Conservation (phyloP, 192 early-diverging fungal species). For the Coemansia sp. region DNA sequence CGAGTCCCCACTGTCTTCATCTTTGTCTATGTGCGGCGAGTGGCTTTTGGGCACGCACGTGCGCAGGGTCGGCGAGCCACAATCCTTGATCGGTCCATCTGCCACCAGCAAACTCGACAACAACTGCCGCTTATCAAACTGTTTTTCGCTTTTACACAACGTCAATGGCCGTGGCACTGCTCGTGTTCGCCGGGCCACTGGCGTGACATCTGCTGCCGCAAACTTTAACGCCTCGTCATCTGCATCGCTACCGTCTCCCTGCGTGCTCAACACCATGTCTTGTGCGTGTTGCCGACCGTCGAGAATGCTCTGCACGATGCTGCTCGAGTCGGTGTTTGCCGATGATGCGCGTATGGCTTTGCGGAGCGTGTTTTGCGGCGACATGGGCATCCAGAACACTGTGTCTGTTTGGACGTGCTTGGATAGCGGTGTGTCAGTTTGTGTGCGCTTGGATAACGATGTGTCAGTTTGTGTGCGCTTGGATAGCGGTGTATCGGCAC, state of each 20-base stretch:
- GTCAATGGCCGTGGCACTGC: constrained; percentile 32
- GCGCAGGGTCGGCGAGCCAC: constrained; percentile 1
- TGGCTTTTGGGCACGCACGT: not conserved
- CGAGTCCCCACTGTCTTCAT: not conserved
- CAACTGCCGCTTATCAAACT: constrained; percentile 38
- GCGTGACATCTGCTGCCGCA: not conserved
- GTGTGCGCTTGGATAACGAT: constrained; percentile 10
- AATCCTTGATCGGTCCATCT: not conserved
- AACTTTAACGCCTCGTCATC: not conserved
- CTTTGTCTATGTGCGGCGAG: not conserved
- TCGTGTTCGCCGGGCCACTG: constrained; percentile 2
- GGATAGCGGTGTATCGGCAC: constrained; percentile 9
- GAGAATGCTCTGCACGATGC: constrained; percentile 48
- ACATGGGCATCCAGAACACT: constrained; percentile 49
- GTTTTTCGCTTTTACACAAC: constrained; percentile 29
- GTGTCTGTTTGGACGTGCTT: not conserved
- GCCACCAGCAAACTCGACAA: constrained; percentile 37
- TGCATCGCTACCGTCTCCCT: not conserved
- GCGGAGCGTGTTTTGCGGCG: constrained; percentile 42
- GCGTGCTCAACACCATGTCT: not conserved
- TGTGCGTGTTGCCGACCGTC: constrained; percentile 22
- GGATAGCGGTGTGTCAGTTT: constrained; percentile 26
- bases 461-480: constrained; percentile 23
- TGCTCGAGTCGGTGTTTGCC: constrained; percentile 1
- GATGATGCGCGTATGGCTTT: constrained; percentile 24